These are phyloP conservation scores for Anacardium occidentale DNA, from an alignment of 345 rosid species.

Conservation along the genomic window DNA sequence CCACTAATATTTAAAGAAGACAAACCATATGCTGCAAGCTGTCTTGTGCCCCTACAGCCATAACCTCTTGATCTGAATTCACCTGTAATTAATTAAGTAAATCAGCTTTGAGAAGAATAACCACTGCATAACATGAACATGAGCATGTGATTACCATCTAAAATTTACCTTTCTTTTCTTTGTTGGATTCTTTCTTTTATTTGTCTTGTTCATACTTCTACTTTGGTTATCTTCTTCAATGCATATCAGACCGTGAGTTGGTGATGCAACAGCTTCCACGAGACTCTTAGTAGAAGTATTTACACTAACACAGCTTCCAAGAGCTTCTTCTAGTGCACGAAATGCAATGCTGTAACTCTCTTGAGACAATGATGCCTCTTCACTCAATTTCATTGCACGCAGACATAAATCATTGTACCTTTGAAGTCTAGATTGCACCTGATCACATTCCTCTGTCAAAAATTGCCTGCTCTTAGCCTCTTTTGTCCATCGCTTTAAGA, in stretches of 20 bases:
- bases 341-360: slow-evolving; percentile 46
- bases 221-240: slow-evolving; percentile 48
- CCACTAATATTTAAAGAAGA: not conserved
- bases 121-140: not conserved
- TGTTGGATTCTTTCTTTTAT: slow-evolving; percentile 52
- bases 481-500: slow-evolving; percentile 57
- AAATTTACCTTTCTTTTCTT: slow-evolving; percentile 54
- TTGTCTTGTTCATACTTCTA: slow-evolving; percentile 38
- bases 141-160: slow-evolving; percentile 7
- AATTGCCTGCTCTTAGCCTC: slow-evolving; percentile 46
- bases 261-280: slow-evolving; percentile 41
- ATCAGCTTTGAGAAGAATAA: slow-evolving; percentile 1
- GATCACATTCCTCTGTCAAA: slow-evolving; percentile 41
- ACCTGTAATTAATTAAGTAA: slow-evolving; percentile 32
- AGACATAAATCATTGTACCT: slow-evolving; percentile 49
- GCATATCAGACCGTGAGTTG: slow-evolving; percentile 41
- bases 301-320: slow-evolving; percentile 38
- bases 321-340: slow-evolving; percentile 44
- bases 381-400: slow-evolving; percentile 47
- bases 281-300: slow-evolving; percentile 46
- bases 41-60: slow-evolving; percentile 42
- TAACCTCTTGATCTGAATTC: slow-evolving; percentile 44
- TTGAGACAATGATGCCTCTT: slow-evolving; percentile 55
- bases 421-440: slow-evolving; percentile 48
- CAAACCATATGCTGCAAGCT: slow-evolving; percentile 64